Evolutionary conservation across 768 basidiomycete species (phyloP).

Genomic region (Omphalotus guepiniiformis): DNA sequence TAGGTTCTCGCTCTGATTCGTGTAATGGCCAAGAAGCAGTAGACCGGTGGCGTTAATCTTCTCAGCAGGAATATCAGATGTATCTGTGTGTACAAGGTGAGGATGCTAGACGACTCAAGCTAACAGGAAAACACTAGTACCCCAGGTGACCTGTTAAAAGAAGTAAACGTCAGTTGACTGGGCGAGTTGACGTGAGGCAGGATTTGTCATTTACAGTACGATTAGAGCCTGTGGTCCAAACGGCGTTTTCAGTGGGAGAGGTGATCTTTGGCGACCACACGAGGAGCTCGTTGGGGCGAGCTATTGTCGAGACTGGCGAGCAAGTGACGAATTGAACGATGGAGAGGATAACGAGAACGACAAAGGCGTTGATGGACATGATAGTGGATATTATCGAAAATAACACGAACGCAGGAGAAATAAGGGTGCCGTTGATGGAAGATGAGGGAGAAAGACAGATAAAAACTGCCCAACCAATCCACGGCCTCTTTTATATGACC

Average conservation of each 20-base stretch:
- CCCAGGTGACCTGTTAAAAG: slow-evolving; percentile 41
- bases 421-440: no score
- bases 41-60: slow-evolving; percentile 30
- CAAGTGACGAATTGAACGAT: slow-evolving; percentile 12
- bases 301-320: not conserved
- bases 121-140: not conserved
- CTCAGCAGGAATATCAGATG: slow-evolving; percentile 32
- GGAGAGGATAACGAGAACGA: slow-evolving; percentile 25
- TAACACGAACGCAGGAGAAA: not conserved
- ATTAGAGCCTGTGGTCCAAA: not conserved
- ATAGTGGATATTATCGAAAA: not conserved
- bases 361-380: slow-evolving; percentile 23
- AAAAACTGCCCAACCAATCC: no score
- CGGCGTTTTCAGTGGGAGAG: not conserved
- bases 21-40: slow-evolving; percentile 40
- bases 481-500: no score
- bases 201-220: slow-evolving; percentile 19
- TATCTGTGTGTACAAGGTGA: slow-evolving; percentile 18
- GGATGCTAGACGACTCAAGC: slow-evolving; percentile 14
- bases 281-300: no score
- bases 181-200: slow-evolving; percentile 32
- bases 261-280: slow-evolving; percentile 4
- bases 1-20: slow-evolving; percentile 42
- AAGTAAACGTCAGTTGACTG: no score
- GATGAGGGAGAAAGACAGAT: no score